Evolutionary conservation across 2,329 filamentous ascomycete species (phyloP).

Genomic region (Celoporthe dispersa): DNA sequence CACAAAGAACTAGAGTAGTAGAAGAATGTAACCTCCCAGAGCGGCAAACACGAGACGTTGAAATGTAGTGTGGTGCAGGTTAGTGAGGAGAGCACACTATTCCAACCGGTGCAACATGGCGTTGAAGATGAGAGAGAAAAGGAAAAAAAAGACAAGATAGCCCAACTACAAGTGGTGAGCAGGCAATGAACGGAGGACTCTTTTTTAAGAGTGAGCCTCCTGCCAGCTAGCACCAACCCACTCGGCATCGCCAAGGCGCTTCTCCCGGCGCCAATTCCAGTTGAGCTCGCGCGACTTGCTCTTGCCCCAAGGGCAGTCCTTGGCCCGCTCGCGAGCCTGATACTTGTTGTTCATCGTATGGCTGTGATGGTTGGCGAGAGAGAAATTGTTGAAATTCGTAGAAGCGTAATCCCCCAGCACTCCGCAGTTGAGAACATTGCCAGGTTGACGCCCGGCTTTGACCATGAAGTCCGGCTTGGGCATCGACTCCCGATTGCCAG

Average conservation of each 20-base stretch:
- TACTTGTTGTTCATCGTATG: constrained; percentile 42
- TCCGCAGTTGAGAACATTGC: constrained; percentile 48
- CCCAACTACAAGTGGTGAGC: constrained; percentile 66
- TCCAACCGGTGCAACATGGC: constrained; percentile 13
- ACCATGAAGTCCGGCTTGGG: constrained; percentile 48
- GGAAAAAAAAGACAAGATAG: constrained; percentile 39
- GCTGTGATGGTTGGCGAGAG: constrained; percentile 32
- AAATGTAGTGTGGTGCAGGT: constrained; percentile 34
- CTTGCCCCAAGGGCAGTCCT: constrained; percentile 61
- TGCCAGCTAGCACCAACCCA: constrained; percentile 90
- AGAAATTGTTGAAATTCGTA: constrained; percentile 33
- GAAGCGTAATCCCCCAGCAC: constrained; percentile 51
- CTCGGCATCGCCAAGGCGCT: constrained; percentile 76
- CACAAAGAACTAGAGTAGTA: constrained; percentile 27
- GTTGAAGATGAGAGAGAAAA: constrained; percentile 24
- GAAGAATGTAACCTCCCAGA: constrained; percentile 31
- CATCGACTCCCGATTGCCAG: constrained; percentile 50
- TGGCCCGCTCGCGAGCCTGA: constrained; percentile 50
- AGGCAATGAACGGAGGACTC: constrained; percentile 36
- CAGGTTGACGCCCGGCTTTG: constrained; percentile 52
- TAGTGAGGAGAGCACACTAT: constrained; percentile 30
- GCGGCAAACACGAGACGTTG: constrained; percentile 29
- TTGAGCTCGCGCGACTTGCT: constrained; percentile 60
- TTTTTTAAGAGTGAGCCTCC: constrained; percentile 51
- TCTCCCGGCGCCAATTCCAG: constrained; percentile 62